Conservation (phyloP, 768 basidiomycete species). For the Gloeopeniophorella convolvens region DNA sequence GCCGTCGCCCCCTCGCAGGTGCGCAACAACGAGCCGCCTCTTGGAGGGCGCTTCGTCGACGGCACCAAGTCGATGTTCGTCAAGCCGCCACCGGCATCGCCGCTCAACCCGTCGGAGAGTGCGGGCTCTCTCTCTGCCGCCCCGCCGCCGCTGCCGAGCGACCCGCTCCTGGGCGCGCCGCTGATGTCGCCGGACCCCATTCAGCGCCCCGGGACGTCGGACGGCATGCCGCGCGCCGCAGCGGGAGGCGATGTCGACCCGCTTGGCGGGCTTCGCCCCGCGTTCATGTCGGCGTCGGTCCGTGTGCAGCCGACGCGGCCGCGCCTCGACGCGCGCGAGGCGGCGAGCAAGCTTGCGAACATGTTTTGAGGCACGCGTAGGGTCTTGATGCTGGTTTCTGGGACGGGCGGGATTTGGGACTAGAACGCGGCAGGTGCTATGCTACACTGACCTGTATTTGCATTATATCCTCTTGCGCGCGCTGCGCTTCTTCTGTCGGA, state of each 20-base stretch:
- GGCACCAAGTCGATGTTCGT: conserved; percentile 81
- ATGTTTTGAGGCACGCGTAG: conserved; percentile 51
- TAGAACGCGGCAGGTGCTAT: conserved; percentile 1
- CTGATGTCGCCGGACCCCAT: conserved; percentile 12
- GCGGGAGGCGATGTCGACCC: conserved; percentile 47
- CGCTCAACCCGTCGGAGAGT: conserved; percentile 5
- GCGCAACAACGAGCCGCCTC: conserved; percentile 39
- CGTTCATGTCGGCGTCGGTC: conserved; percentile 66
- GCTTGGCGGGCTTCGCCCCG: conserved; percentile 53
- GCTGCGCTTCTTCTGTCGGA: neutral
- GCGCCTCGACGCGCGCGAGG: conserved; percentile 76
- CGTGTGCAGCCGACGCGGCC: conserved; percentile 65
- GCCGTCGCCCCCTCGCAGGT: conserved; percentile 27
- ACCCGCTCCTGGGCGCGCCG: conserved; percentile 20
- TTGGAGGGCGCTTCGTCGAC: conserved; percentile 62
- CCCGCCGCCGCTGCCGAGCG: neutral
- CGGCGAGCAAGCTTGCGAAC: conserved; percentile 86
- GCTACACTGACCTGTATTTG: conserved; percentile 11
- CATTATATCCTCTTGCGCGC: conserved; percentile 1
- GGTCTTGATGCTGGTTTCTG: neutral
- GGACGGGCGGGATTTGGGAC: neutral
- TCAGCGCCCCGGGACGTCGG: conserved; percentile 14
- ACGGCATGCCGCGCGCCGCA: conserved; percentile 8
- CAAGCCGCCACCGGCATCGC: conserved; percentile 38
- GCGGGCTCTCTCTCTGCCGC: neutral